Base-by-base conservation (phyloP, 2,329 filamentous ascomycete species). In the Phoma sp. region DNA sequence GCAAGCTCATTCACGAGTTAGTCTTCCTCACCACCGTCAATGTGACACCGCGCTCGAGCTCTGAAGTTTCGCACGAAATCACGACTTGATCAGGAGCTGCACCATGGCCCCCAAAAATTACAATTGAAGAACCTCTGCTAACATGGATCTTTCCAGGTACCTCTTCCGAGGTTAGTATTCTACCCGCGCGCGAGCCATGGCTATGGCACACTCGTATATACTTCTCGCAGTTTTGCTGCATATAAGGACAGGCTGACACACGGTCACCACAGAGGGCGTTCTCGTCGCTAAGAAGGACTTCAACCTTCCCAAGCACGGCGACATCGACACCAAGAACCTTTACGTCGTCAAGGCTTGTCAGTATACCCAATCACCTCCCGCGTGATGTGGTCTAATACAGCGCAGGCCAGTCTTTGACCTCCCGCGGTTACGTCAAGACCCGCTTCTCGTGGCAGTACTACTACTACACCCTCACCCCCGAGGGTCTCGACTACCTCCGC, bases 1-100 rank as follows among this genome's bases (percentile, higher is more conserved):
- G 96, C 86, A 99, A 99, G 91, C 91, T 92, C 89, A 98, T 99
- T 84, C 95, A 99, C 88, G 93, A 93, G 89, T 96, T 93, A 89
- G 91, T 99, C 89, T 49, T 56, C 66, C 66, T 62, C 55, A 58
- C 59, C 47, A 52, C 47, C 57, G 30, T 59, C 53, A 53, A 53
- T 41, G 46, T 32, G 53, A 46, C 57, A 53, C 63, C 61, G 54
- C 59, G 67, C 59, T 68, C 59, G 63, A 63, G 61, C 50, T 59
- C 45, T 59, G 61, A 57, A 62, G 60, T 66, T 68, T 68, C 62
- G 60, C 61, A 60, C 56, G 54, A 63, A 66, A 68, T 63, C 50
- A 57, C 65, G 61, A 56, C 64, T 72, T 68, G 64, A 66, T 47
- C 48, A 65, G 66, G 65, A 65, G 62, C 65, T 55, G 59, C 55